phyloP scores from a whole-genome alignment of 768 basidiomycete species.

The Kwoniella bestiolae region DNA sequence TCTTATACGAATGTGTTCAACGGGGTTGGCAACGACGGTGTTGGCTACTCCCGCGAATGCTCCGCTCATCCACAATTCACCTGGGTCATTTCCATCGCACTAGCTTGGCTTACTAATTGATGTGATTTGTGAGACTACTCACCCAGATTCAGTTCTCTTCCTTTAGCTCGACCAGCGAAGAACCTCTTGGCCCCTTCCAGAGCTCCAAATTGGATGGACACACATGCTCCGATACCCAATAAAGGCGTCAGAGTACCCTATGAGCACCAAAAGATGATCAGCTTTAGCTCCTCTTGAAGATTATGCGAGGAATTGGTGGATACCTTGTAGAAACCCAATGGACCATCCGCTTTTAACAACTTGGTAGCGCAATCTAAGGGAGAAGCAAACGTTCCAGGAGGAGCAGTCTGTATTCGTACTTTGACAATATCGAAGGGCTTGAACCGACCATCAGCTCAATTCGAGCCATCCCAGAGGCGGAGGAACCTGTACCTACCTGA shows the following conservation, averaged over 20 bases:
- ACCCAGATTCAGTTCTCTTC: constrained; percentile 71
- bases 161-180: constrained; percentile 69
- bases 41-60: constrained; percentile 87
- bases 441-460: neutral
- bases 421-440: constrained; percentile 95
- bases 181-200: constrained; percentile 82
- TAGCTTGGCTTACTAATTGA: no score
- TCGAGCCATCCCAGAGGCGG: neutral
- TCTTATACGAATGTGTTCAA: constrained; percentile 96
- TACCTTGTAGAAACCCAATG: constrained; percentile 94
- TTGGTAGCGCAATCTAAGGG: constrained; percentile 89
- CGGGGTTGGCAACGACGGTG: constrained; percentile 89
- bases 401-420: constrained; percentile 88
- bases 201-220: constrained; percentile 93
- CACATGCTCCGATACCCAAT: constrained; percentile 89
- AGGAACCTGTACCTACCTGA: constrained; percentile 29
- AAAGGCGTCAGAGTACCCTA: constrained; percentile 90
- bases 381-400: constrained; percentile 83
- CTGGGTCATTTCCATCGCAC: constrained; percentile 16
- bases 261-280: constrained; percentile 1
- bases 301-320: no score
- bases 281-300: constrained; percentile 3
- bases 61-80: constrained; percentile 76
- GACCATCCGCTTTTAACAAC: constrained; percentile 87
- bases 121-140: constrained; percentile 37